These are phyloP conservation scores for Cotoneaster glaucophyllus DNA, from an alignment of 306 rosid species.

Conservation along the genomic window DNA sequence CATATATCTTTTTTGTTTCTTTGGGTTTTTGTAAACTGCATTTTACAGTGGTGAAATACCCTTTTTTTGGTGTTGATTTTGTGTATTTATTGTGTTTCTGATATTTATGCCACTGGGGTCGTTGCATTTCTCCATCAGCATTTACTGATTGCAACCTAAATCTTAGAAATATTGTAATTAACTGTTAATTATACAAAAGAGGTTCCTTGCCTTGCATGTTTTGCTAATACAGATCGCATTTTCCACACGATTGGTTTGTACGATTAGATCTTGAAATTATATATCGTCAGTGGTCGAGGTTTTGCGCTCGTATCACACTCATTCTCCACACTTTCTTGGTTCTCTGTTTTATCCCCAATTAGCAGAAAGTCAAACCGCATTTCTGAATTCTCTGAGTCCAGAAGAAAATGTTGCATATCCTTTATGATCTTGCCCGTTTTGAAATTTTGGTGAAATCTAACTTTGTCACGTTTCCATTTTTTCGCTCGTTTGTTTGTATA, in stretches of 20 bases:
- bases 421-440: background rate
- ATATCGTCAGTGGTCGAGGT: no score
- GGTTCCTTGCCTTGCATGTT: background rate
- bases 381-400: background rate
- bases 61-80: background rate
- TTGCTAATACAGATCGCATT: background rate
- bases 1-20: background rate
- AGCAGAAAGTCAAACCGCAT: background rate
- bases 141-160: background rate
- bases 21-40: background rate
- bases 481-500: background rate
- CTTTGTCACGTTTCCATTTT: background rate
- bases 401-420: background rate
- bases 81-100: slow-evolving; percentile 7
- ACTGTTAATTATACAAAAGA: background rate
- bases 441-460: background rate
- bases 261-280: background rate
- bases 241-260: background rate
- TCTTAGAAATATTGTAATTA: background rate
- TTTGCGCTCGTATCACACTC: background rate
- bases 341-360: background rate
- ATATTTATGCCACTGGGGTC: slow-evolving; percentile 2
- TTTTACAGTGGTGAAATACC: background rate
- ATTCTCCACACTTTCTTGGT: background rate
- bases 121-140: slow-evolving; percentile 5